A percentile compares a stretch with the other conserved stretches of the same genome.
These are phyloP conservation scores for Pythium brachiatum DNA, from an alignment of 352 stramenopile genomes.

Conservation along the genomic window DNA sequence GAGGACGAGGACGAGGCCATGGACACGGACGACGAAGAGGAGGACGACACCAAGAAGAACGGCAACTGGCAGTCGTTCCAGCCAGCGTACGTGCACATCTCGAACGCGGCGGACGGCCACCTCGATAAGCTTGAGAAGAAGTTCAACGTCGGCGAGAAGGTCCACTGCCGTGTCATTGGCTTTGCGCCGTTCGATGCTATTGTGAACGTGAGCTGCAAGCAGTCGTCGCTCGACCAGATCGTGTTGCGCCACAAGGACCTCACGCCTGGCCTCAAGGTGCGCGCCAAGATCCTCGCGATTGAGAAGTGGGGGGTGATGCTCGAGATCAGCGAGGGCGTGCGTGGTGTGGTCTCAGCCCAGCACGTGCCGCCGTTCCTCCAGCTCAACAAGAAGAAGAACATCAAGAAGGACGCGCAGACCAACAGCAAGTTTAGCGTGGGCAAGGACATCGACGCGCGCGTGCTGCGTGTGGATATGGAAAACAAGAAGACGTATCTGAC, in stretches of 20 bases:
- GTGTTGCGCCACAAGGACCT: conserved; percentile 83
- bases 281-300: conserved; percentile 77
- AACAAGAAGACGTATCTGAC: conserved; percentile 93
- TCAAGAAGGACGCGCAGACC: conserved; percentile 59
- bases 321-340: conserved; percentile 84
- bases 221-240: conserved; percentile 65
- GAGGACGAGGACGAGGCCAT: conserved; percentile 42
- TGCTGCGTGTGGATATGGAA: conserved; percentile 83
- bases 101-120: conserved; percentile 74
- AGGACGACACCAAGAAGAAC: conserved; percentile 36
- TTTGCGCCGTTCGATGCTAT: conserved; percentile 85
- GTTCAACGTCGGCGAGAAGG: conserved; percentile 53
- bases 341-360: conserved; percentile 64
- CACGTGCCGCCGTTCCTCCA: conserved; percentile 78
- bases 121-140: conserved; percentile 89
- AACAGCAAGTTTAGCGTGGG: conserved; percentile 79
- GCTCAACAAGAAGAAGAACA: conserved; percentile 51
- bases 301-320: conserved; percentile 83
- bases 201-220: conserved; percentile 82
- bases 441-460: conserved; percentile 72
- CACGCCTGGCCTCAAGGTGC: conserved; percentile 66
- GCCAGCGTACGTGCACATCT: conserved; percentile 89
- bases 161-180: conserved; percentile 78
- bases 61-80: conserved; percentile 76
- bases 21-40: conserved; percentile 42